Evolutionary conservation across 805 yeast species (phyloP).

Genomic region (Lachancea mirantina): DNA sequence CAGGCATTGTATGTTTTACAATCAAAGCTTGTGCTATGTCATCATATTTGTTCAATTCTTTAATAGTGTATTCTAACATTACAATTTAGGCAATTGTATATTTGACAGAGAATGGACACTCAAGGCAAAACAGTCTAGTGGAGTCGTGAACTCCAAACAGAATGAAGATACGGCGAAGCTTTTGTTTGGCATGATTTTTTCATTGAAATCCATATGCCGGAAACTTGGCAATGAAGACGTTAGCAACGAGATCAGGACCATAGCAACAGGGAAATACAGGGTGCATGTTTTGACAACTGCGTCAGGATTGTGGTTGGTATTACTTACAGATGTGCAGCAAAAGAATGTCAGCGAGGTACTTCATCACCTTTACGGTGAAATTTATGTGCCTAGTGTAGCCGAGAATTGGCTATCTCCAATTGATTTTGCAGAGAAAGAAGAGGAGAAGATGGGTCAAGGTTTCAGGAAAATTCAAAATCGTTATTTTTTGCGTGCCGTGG

Average conservation of each 20-base stretch:
- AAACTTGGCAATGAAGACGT: slow-evolving; percentile 36
- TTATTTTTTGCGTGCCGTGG: slow-evolving; percentile 23
- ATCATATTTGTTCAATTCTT: too few species aligned
- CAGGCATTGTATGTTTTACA: slow-evolving; percentile 60
- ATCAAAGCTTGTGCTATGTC: background rate
- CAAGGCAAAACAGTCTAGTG: slow-evolving; percentile 26
- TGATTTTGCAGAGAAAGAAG: slow-evolving; percentile 27
- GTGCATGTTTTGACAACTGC: slow-evolving; percentile 77
- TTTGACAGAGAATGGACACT: slow-evolving; percentile 67
- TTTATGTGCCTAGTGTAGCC: slow-evolving; percentile 27
- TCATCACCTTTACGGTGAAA: slow-evolving; percentile 27
- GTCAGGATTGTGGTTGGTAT: slow-evolving; percentile 66
- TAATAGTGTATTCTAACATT: slow-evolving; percentile 1
- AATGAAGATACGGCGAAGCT: slow-evolving; percentile 70
- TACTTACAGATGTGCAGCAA: slow-evolving; percentile 55
- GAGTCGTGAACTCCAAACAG: slow-evolving; percentile 45
- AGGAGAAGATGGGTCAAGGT: slow-evolving; percentile 30
- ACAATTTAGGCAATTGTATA: slow-evolving; percentile 54
- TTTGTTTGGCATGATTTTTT: slow-evolving; percentile 77
- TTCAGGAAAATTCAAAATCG: slow-evolving; percentile 26
- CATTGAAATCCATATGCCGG: slow-evolving; percentile 69
- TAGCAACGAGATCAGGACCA: slow-evolving; percentile 29
- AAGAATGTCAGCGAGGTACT: slow-evolving; percentile 24
- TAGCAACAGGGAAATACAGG: slow-evolving; percentile 68
- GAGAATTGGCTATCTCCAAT: slow-evolving; percentile 27